phyloP scores from a whole-genome alignment of 352 stramenopile species.

The Pythium scleroteichum region DNA sequence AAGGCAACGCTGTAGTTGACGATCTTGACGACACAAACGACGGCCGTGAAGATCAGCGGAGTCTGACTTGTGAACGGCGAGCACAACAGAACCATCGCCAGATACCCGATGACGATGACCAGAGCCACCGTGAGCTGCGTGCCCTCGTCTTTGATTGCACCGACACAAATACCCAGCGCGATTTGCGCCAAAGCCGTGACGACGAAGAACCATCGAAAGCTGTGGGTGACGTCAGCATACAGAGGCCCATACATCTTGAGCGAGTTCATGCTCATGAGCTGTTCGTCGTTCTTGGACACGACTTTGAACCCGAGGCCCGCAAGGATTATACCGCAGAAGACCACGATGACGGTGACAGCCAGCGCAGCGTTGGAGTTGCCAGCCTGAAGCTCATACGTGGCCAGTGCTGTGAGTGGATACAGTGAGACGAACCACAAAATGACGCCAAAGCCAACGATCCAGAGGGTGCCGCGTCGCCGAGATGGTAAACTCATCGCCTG shows the following conservation, averaged over 20 bases:
- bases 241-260: conserved; percentile 38
- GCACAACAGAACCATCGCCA: conserved; percentile 33
- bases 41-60: conserved; percentile 8
- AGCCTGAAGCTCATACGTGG: conserved; percentile 39
- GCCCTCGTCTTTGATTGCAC: conserved; percentile 30
- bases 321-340: conserved; percentile 28
- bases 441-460: conserved; percentile 38
- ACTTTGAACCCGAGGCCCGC: conserved; percentile 19
- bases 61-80: conserved; percentile 34
- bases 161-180: conserved; percentile 35
- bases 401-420: conserved; percentile 39
- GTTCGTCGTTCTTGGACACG: conserved; percentile 22
- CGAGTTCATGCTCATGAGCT: conserved; percentile 30
- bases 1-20: conserved; percentile 39
- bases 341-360: conserved; percentile 25
- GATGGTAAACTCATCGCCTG: conserved; percentile 7
- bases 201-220: conserved; percentile 44
- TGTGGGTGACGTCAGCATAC: conserved; percentile 37
- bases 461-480: conserved; percentile 28
- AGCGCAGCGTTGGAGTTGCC: conserved; percentile 26
- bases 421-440: conserved; percentile 43
- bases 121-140: conserved; percentile 37
- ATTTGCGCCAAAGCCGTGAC: conserved; percentile 34
- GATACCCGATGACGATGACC: conserved; percentile 34
- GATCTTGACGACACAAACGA: conserved; percentile 29